Base-by-base conservation (phyloP, 2,329 filamentous ascomycete genomes). In the Dactylellina sp. region DNA sequence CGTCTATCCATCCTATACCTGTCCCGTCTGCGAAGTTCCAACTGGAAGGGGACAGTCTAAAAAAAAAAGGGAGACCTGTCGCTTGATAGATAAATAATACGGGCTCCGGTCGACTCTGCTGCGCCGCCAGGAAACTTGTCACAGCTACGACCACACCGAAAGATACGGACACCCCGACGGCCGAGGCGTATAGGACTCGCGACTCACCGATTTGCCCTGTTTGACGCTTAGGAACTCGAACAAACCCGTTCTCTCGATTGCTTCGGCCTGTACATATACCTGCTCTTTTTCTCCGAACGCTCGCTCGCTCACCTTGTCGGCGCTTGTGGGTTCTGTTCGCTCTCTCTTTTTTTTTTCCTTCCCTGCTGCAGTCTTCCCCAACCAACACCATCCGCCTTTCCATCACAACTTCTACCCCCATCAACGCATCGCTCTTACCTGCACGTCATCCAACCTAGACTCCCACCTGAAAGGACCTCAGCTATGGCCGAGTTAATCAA, bases 401-500 rank as follows among this genome's bases (percentile, higher is more conserved):
- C 42, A 28, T 16, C 42, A n/a, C 32, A 16, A 52, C 49, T 49
- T 28, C 49, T 35, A 52, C 40, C 59, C 42, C 39, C 53, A 68
- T 47, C 44, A 68, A 47, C 63, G 46, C 63, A 44, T 44, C 46
- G 22, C 16, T 42, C 24, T 49, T 35, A 18, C 28, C n/a, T n/a
- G 14, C 28, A 1, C 16, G 14, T 9, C 44, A 20, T 39, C 46
- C 46, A 60, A 39, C 63, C 44, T 39, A 32, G 62, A 57, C 52
- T 39, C 49, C 44, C 39, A 35, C 53, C 46, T 28, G 25, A 40
- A 16, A 42, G 60, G 53, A 16, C 42, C 25, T 22, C 46, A 42
- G 35, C 37, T 40, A 35, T 62, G 53, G 50, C 64, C 65, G 49
- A 61, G 5, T 62, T 71, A 49, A 66, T 74, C 70, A 64, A 74